Evolutionary conservation across 805 yeast species (phyloP).

Genomic region (Starmera quercuum): DNA sequence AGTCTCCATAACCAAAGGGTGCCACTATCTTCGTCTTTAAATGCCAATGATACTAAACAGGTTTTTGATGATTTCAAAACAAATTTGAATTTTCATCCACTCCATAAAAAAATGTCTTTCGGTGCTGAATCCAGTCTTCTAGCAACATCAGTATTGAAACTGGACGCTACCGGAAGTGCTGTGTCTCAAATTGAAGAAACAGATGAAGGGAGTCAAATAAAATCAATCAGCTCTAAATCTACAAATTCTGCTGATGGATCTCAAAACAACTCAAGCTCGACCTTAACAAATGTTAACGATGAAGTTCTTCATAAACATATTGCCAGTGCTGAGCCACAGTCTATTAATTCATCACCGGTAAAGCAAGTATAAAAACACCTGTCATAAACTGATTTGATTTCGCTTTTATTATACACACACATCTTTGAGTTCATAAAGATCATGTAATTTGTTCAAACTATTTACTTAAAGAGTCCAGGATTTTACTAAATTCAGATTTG

Average conservation of each 20-base stretch:
- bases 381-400: no score
- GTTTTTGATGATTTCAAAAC: constrained; percentile 18
- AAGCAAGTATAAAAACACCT: no score
- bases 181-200: no score
- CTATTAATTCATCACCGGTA: no score
- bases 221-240: no score
- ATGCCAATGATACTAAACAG: constrained; percentile 13
- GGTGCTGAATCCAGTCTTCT: neutral
- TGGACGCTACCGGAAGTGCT: no score
- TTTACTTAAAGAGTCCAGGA: constrained; percentile 24
- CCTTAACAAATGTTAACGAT: constrained; percentile 1
- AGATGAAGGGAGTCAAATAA: no score
- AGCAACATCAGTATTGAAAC: no score
- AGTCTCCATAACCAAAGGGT: neutral
- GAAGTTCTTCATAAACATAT: neutral
- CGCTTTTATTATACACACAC: neutral
- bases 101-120: neutral
- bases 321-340: no score
- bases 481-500: constrained; percentile 35
- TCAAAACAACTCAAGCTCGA: constrained; percentile 1
- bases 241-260: no score
- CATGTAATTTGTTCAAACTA: neutral
- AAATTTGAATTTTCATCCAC: neutral
- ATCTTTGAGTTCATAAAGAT: neutral
- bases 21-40: constrained; percentile 11